Evolutionary conservation across 768 basidiomycete genomes (phyloP), one percentile per base, ranked within the genome.

Genomic region (Phlebiopsis flavidoalba): DNA sequence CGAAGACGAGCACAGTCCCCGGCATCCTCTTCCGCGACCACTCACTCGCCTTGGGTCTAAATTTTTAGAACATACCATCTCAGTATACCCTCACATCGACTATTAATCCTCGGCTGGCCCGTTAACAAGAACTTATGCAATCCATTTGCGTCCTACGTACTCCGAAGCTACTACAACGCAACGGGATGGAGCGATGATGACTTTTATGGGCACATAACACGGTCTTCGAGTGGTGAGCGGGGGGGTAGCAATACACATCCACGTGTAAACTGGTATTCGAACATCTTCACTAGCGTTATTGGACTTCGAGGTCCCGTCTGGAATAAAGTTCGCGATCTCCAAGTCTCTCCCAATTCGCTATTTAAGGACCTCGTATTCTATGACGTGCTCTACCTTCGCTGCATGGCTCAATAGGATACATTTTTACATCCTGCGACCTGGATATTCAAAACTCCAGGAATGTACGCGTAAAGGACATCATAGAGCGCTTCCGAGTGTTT

Each of bases 111-210:
- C 21, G 24, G 24, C 33, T 24, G 52, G 24, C 11, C 40, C 40
- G 26, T 43, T 3, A 43, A 17, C 40, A 17, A 3, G 17, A 12
- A 12, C 19, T 49, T 3, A 92, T 93, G 92, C 89, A n/a, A 92
- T 74, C 89, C 92, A 6, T 93, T 93, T 68, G 87, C 91, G 43
- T 83, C 90, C 14, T 92, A 93, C 76, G 88, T 98, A 59, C 79
- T 98, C 40, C 88, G 89, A 64, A 88, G 82, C 72, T 98, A 96
- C 74, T 95, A 93, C 78, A 83, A 84, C 65, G 86, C 86, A n/a
- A 97, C 93, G 35, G 91, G 93, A 63, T 98, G 96, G 96, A 95
- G 94, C 67, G 93, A 96, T 71, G 95, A 98, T 74, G 96, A 96
- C 68, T 79, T 96, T 21, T 98, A 93, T 69, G 85, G 89, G 2